Evolutionary conservation across 352 stramenopile species (phyloP).

Genomic region (Phytophthora agathidicida): DNA sequence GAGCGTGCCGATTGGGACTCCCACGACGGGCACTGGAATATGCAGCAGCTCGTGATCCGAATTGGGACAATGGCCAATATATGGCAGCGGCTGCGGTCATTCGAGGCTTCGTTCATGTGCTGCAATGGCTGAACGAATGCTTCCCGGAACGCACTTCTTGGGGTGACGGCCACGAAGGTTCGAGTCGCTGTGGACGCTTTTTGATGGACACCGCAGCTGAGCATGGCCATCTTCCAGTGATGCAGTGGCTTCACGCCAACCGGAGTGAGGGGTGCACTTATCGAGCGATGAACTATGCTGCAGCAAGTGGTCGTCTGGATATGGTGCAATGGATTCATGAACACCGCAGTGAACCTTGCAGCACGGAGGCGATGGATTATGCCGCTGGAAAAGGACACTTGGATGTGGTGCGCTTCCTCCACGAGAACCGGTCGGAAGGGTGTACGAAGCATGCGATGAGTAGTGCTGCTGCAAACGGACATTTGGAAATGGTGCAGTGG

Average conservation of each 20-base stretch:
- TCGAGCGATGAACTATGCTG: constrained; percentile 19
- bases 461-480: constrained; percentile 14
- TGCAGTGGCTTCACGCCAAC: constrained; percentile 25
- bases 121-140: constrained; percentile 22
- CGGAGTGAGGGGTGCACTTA: constrained; percentile 22
- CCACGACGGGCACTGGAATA: constrained; percentile 14
- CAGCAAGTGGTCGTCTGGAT: constrained; percentile 16
- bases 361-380: constrained; percentile 22
- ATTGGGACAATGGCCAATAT: constrained; percentile 17
- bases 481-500: constrained; percentile 20
- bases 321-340: constrained; percentile 18
- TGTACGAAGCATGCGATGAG: too few species aligned
- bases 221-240: constrained; percentile 18
- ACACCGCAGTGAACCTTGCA: constrained; percentile 9
- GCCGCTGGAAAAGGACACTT: constrained; percentile 19
- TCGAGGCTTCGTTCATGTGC: constrained; percentile 16
- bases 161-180: constrained; percentile 18
- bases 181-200: constrained; percentile 19
- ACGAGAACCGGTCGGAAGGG: constrained; percentile 20
- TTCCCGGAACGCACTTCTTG: constrained; percentile 21
- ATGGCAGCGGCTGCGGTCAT: constrained; percentile 23
- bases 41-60: constrained; percentile 12
- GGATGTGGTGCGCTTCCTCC: constrained; percentile 16
- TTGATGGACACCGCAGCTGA: constrained; percentile 19
- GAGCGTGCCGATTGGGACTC: constrained; percentile 12